Evolutionary conservation across 1,139 yeast genomes (phyloP), one percentile per base, ranked within the genome.

Genomic region (Zygosaccharomyces pseudobailii): DNA sequence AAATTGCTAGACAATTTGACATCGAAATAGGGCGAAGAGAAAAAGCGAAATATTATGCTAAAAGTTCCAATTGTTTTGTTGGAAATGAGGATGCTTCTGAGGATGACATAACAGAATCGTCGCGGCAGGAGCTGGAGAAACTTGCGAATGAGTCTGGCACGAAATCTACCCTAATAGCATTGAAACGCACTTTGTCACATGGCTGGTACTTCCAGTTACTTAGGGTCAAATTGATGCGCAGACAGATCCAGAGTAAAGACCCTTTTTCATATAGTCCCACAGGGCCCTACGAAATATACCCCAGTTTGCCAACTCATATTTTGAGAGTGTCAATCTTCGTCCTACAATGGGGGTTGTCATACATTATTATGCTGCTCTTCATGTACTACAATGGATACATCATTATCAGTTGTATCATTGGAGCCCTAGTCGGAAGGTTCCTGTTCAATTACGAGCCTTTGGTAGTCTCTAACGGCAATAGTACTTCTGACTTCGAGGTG

Each of bases 331-430:
- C 69, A 2, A 60, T 82, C 37, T 82, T 75, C 61, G 73, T 80
- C 2, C 55, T 79, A 25, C 82, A 81, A 60, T 79, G 84, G 78
- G 84, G 84, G 2, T 73, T 13, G 17, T 13, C 17, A 13, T 13
- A 13, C 17, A 13, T 78, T 19, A 75, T 82, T 56, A 83, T 82
- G 86, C 72, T 83, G 68, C 68, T 83, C 56, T 82, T 82, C 69
- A 83, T 82, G 88, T 81, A 81, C 69, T 82, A 79, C 68, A 82
- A 82, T 57, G 88, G 88, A 19, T 83, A 80, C 62, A 71, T 82
- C 32, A 78, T 81, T 48, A 78, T 82, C 48, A 74, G 80, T 20
- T 80, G 84, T 64, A 71, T 82, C 43, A 62, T 82, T 37, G 87
- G 87, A 5, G 84, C 84, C 3, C 64, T 80, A 33, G 59, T 82